Conservation (phyloP, 257 asterid genomes). For the Asclepias syriaca region DNA sequence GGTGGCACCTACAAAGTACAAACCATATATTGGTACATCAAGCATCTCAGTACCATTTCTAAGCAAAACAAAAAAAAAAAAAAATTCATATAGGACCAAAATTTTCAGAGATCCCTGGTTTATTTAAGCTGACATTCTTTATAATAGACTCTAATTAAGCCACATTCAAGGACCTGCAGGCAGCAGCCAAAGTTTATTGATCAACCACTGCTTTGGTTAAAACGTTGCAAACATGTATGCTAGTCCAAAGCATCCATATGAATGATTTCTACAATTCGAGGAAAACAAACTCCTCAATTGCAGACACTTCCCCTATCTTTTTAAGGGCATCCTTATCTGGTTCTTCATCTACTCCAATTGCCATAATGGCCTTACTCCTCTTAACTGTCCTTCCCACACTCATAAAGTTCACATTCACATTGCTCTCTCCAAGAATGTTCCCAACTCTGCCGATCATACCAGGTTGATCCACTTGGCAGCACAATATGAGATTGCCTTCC, state of each 20-base stretch:
- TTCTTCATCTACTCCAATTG: constrained; percentile 93
- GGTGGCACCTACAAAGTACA: not conserved
- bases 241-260: no score
- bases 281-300: constrained; percentile 83
- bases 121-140: no score
- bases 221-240: not conserved
- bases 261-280: constrained; percentile 44
- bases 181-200: not conserved
- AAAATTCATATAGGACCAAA: no score
- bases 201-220: not conserved
- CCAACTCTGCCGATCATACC: constrained; percentile 97
- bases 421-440: constrained; percentile 66
- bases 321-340: constrained; percentile 72
- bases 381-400: constrained; percentile 81
- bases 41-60: not conserved
- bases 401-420: constrained; percentile 95
- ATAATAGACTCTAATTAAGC: no score
- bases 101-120: not conserved
- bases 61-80: not conserved
- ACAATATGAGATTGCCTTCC: constrained; percentile 78
- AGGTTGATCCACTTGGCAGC: constrained; percentile 92
- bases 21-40: not conserved
- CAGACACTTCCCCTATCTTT: constrained; percentile 78
- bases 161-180: constrained; percentile 1
- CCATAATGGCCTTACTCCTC: constrained; percentile 90